Evolutionary conservation across 78 protist genomes (phyloP).

Genomic region (Dictyostelium firmibasis): DNA sequence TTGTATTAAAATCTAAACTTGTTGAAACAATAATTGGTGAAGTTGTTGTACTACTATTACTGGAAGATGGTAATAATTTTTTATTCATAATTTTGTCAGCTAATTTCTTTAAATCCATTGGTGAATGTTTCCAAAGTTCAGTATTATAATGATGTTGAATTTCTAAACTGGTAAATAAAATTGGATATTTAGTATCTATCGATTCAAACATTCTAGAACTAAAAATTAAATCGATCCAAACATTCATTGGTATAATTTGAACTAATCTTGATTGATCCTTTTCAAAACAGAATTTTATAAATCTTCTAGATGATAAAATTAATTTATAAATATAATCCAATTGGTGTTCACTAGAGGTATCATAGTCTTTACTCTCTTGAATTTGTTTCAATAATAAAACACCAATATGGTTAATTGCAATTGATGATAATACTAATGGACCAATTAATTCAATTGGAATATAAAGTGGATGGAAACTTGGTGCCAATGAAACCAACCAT

Average conservation of each 20-base stretch:
- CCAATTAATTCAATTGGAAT: constrained; percentile 21
- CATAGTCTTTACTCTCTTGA: neutral
- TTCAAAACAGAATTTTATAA: constrained; percentile 7
- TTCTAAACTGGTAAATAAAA: constrained; percentile 4
- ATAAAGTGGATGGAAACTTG: constrained; percentile 26
- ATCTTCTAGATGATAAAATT: constrained; percentile 14
- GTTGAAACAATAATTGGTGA: neutral
- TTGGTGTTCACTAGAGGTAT: neutral
- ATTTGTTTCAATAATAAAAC: neutral
- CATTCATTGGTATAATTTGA: constrained; percentile 1
- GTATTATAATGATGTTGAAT: constrained; percentile 7
- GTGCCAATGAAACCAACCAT: constrained; percentile 17
- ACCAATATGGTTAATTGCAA: constrained; percentile 9
- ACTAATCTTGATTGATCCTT: constrained; percentile 25
- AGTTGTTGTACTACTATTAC: neutral
- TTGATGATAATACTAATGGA: neutral
- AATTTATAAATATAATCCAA: neutral
- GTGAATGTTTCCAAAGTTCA: constrained; percentile 24
- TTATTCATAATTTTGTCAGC: neutral
- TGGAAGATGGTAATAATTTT: neutral
- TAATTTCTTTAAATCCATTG: neutral
- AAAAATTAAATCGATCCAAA: constrained; percentile 9
- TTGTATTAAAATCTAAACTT: neutral
- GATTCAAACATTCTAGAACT: neutral
- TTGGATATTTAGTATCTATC: neutral